Percentiles rank a stretch among this genome's conserved stretches.
Evolutionary conservation across 306 rosid species (phyloP).

Genomic region (Coriaria nepalensis): DNA sequence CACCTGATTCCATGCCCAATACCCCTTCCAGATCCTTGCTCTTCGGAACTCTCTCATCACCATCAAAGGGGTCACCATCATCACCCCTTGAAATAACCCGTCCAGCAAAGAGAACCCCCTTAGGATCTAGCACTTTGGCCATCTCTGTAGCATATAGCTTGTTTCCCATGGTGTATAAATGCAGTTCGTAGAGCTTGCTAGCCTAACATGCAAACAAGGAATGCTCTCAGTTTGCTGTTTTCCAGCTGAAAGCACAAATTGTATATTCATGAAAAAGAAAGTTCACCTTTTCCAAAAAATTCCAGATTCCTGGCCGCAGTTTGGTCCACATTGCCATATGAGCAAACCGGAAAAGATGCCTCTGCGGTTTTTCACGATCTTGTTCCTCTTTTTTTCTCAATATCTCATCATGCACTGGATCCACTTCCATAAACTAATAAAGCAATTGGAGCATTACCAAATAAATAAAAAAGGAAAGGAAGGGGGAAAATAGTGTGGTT

Average conservation of each 20-base stretch:
- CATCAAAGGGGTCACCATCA: slow-evolving; percentile 60
- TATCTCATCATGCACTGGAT: slow-evolving; percentile 81
- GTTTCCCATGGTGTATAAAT: slow-evolving; percentile 99
- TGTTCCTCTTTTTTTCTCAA: slow-evolving; percentile 86
- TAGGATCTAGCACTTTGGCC: slow-evolving; percentile 99
- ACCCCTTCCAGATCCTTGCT: slow-evolving; percentile 98
- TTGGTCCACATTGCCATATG: slow-evolving; percentile 99
- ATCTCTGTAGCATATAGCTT: slow-evolving; percentile 93
- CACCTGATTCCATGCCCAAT: slow-evolving; percentile 96
- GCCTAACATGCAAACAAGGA: slow-evolving; percentile 46
- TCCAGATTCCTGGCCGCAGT: slow-evolving; percentile 96
- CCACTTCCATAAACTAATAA: slow-evolving; percentile 85
- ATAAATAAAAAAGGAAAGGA: not conserved
- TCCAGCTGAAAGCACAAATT: slow-evolving; percentile 11
- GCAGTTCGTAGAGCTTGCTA: slow-evolving; percentile 84
- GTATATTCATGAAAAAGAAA: slow-evolving; percentile 7
- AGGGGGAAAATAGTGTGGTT: too few relatives aligned
- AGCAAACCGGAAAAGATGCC: slow-evolving; percentile 86
- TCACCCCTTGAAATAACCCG: slow-evolving; percentile 95
- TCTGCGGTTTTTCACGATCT: slow-evolving; percentile 63
- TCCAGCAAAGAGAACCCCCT: slow-evolving; percentile 69
- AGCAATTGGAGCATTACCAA: slow-evolving; percentile 4
- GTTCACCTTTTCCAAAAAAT: slow-evolving; percentile 84
- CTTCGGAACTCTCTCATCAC: slow-evolving; percentile 82
- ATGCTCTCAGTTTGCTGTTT: slow-evolving; percentile 10